Base-by-base conservation (phyloP, 2,329 filamentous ascomycete genomes). In the Lasiodiplodia theobromae region DNA sequence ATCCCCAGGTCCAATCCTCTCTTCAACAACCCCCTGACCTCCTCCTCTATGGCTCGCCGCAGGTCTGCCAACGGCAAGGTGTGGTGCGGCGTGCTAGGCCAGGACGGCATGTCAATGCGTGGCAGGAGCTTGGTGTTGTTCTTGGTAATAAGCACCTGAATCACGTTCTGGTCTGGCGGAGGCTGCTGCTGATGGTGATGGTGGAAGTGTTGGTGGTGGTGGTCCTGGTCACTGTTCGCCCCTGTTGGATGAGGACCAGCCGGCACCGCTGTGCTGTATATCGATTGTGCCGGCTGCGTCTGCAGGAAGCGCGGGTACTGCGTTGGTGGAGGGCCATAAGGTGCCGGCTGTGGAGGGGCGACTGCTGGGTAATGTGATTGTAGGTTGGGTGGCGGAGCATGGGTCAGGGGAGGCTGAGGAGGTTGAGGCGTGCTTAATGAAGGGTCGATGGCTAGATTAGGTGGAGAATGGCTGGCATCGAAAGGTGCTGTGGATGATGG, bases 401-500 rank as follows among this genome's bases (percentile, higher is more conserved):
- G 53, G 38, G 38, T n/a, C 14, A 21, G 23, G 12, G 14, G 23
- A 7, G 12, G 31, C 1, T 31, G 10, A 23, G 52, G 65, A 37
- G 49, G 34, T 5, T 28, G 63, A 56, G 54, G 52, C 16, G 25
- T 37, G 34, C 52, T 44, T 37, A 68, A 34, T 7, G 65, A 47
- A 14, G 53, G 65, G 28, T 67, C 65, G 3, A 67, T 57, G 18
- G 44, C 44, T 6, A 44, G 44, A 25, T 63, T 34, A 18, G 56
- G 63, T 10, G 70, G 71, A n/a, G 68, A 68, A 2, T 71, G 69
- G 44, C 71, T 72, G 4, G 54, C 23, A 10, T 69, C 68, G 56
- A 69, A 51, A 18, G 23, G 38, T 12, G 37, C 49, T 47, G 44
- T 21, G 18, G 44, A 47, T 21, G 44, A n/a, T 10, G 54, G 40